Percentiles rank a stretch among this genome's conserved stretches.
Conservation (phyloP, 768 basidiomycete species). For the Tulasnella sp. region DNA sequence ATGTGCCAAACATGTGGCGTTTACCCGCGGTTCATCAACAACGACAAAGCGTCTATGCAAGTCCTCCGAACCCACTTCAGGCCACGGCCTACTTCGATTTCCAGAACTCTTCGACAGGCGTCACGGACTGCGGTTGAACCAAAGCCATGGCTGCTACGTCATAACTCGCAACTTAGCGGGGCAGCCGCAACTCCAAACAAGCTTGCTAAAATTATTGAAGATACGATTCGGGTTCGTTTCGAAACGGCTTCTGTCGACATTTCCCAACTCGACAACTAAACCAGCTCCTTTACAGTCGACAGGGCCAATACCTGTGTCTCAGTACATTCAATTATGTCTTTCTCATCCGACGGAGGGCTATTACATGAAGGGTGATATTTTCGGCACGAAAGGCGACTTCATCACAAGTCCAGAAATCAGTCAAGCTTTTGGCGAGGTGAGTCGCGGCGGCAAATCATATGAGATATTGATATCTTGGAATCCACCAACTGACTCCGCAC, state of each 20-base stretch:
- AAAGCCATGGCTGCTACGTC: neutral
- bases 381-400: constrained; percentile 86
- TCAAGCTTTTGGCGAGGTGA: constrained; percentile 93
- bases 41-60: neutral
- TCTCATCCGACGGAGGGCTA: constrained; percentile 87
- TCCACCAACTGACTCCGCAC: neutral
- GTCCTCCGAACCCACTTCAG: neutral
- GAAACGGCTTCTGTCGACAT: neutral
- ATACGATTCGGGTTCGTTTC: neutral
- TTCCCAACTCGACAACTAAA: neutral
- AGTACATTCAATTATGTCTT: constrained; percentile 88
- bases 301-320: constrained; percentile 80
- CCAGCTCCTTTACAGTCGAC: constrained; percentile 49
- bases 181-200: neutral
- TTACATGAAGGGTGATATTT: constrained; percentile 75
- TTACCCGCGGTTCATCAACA: neutral
- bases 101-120: neutral
- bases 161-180: neutral
- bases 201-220: constrained; percentile 1
- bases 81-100: neutral
- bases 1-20: neutral
- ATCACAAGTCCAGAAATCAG: constrained; percentile 95
- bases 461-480: constrained; percentile 26
- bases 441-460: constrained; percentile 25
- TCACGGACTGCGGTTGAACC: too few relatives aligned